Evolutionary conservation across 176 grass and related monocot genomes (phyloP), one percentile per base, ranked within the genome.

Genomic region (Avena insularis): DNA sequence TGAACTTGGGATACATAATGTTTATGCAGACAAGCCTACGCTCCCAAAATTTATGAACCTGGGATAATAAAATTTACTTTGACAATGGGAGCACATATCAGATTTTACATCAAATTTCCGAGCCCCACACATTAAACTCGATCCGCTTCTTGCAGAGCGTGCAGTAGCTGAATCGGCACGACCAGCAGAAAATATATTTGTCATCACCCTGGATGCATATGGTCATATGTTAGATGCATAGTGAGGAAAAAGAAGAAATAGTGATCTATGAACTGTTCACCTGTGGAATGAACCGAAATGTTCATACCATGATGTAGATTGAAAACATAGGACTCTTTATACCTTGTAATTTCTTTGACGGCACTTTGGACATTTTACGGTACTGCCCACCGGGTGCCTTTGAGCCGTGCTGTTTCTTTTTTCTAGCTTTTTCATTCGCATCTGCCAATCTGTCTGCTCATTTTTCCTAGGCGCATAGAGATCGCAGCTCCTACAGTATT

Each of bases 361-460:
- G 9, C 60, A 63, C n/a, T 63, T 60, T n/a, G 60, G 60, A 27
- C 21, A 63, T 63, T 63, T 63, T 63, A 63, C 60, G 21, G 21
- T 63, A 63, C 60, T 63, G n/a, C 60, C 60, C 21, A 63, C 21
- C 3, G 21, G 59, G 21, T 63, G 21, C 60, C 60, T 63, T 12
- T 63, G 60, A 63, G 14, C 53, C 19, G 2, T 8, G 19, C 17
- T 19, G 14, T 29, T 64, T 71, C 29, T 61, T 21, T 16, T 68
- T 68, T 27, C 13, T 53, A 69, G 16, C 20, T 15, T 73, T 25
- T 46, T 53, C 87, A 79, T n/a, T 76, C 49, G 81, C 27, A 54
- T 84, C 81, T 79, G 72, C 87, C 87, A 84, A 54, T 69, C 63
- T 1, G 49, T 59, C 77, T 78, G 25, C 9, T 88, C 63, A 66